Evolutionary conservation across 805 yeast species (phyloP).

Genomic region (Zygotorulaspora chibaensis): DNA sequence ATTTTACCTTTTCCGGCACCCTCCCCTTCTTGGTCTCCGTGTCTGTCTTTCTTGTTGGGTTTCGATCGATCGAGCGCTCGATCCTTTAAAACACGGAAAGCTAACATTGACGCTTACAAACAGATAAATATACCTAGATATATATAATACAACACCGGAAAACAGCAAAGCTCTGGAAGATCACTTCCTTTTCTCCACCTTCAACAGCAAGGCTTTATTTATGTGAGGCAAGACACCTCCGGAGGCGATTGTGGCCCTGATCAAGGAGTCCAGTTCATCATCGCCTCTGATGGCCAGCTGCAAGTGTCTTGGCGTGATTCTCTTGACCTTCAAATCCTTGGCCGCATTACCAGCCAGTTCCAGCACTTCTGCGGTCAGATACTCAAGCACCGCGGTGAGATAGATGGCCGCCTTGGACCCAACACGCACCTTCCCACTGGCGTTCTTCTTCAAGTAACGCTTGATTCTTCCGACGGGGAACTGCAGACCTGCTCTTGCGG

Average conservation of each 20-base stretch:
- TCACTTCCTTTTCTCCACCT: conserved; percentile 47
- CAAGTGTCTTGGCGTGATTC: conserved; percentile 96
- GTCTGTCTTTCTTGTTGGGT: not conserved
- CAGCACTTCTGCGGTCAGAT: conserved; percentile 92
- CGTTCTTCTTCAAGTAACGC: conserved; percentile 87
- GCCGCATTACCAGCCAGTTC: conserved; percentile 99
- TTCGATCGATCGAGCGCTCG: not conserved
- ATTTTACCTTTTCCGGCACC: not conserved
- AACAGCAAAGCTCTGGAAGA: not conserved
- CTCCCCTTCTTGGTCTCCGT: not conserved
- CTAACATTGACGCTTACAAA: conserved; percentile 1
- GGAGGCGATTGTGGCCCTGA: conserved; percentile 92
- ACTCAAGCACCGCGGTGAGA: conserved; percentile 92
- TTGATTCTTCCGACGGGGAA: conserved; percentile 99
- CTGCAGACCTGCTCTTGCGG: conserved; percentile 91
- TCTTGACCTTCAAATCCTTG: conserved; percentile 87
- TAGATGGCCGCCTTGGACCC: conserved; percentile 96
- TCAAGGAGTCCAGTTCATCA: conserved; percentile 90
- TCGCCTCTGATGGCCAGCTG: conserved; percentile 97
- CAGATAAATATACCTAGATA: conserved; percentile 1
- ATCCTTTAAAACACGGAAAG: not conserved
- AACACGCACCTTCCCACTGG: conserved; percentile 79
- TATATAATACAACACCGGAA: conserved; percentile 5
- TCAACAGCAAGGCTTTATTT: conserved; percentile 72
- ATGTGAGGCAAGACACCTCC: conserved; percentile 98